Base-by-base conservation (phyloP, 805 yeast genomes). In the Isabelozyma heimii region DNA sequence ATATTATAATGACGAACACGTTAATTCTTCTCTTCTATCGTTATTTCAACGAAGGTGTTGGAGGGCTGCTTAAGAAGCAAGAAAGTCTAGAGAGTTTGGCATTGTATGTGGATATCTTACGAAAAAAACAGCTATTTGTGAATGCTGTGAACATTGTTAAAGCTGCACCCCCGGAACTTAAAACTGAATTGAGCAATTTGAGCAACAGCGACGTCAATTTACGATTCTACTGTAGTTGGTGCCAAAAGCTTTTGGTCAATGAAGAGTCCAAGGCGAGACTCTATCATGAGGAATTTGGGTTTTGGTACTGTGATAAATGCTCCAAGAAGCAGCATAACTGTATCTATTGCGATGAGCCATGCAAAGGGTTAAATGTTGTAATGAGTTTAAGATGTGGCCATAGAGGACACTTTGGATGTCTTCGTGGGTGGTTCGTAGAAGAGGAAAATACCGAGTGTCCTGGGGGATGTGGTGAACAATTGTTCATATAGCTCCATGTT, bases 301-400 rank as follows among this genome's bases (percentile, higher is more conserved):
- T 77, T 56, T 91, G 97, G 96, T 88, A 85, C 63, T 91, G 97
- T 68, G 89, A 83, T 46, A 75, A 73, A 17, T 91, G 97, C 63
- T 68, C 75, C 9, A 71, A 67, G 45, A 70, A 72, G 13, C 83
- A 82, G 51, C 84, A 82, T 50, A 77, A 83, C n/a, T 91, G 97
- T 65, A 76, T 84, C 26, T 80, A 84, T 52, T 91, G 97, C 65
- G 77, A 85, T 52, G 86, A 80, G 59, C 89, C 96, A 0, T 74
- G 91, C 58, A 81, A 80, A 54, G 95, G 95, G 0, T 72, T 87
- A 48, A 77, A 84, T 13, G 79, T 87, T 13, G 74, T 78, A 71
- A 52, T 69, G 73, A 51, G 73, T 54, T 63, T 87, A 45, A 78
- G 72, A 24, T 92, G 98, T 71, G 97, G 97, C 0, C 98, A 92